Evolutionary conservation across 2,329 filamentous ascomycete genomes (phyloP).

Genomic region (Tolypocladium capitatum): DNA sequence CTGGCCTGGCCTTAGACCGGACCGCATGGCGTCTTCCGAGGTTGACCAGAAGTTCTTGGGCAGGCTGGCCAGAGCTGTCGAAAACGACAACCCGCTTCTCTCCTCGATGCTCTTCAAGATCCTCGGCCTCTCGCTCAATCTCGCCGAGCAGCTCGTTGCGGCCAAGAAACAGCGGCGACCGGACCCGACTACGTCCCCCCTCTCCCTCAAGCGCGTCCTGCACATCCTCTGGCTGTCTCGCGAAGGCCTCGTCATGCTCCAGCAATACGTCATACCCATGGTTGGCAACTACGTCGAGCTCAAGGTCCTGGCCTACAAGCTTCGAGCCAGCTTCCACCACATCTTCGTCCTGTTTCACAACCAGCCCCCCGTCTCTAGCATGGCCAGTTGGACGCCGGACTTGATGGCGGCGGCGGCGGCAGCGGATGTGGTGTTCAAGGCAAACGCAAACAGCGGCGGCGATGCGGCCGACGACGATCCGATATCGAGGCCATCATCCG

Average conservation of each 20-base stretch:
- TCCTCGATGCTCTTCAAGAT: conserved; percentile 80
- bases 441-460: conserved; percentile 34
- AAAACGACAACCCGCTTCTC: conserved; percentile 64
- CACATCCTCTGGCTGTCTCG: conserved; percentile 93
- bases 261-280: conserved; percentile 77
- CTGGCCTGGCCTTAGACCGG: background rate
- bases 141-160: conserved; percentile 70
- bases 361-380: conserved; percentile 59
- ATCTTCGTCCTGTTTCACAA: conserved; percentile 96
- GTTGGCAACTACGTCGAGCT: conserved; percentile 68
- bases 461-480: conserved; percentile 29
- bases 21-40: conserved; percentile 81
- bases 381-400: conserved; percentile 39
- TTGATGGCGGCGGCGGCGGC: conserved; percentile 22
- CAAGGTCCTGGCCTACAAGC: conserved; percentile 80
- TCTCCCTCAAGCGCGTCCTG: conserved; percentile 66
- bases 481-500: conserved; percentile 27
- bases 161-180: conserved; percentile 72
- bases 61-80: conserved; percentile 69
- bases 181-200: conserved; percentile 66
- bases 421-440: conserved; percentile 17
- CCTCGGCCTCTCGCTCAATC: conserved; percentile 75
- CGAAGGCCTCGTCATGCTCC: conserved; percentile 78
- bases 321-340: conserved; percentile 89
- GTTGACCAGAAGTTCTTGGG: conserved; percentile 96